Evolutionary conservation across 768 basidiomycete genomes (phyloP), one percentile per base, ranked within the genome.

Genomic region (Tricholoma flavovirens): DNA sequence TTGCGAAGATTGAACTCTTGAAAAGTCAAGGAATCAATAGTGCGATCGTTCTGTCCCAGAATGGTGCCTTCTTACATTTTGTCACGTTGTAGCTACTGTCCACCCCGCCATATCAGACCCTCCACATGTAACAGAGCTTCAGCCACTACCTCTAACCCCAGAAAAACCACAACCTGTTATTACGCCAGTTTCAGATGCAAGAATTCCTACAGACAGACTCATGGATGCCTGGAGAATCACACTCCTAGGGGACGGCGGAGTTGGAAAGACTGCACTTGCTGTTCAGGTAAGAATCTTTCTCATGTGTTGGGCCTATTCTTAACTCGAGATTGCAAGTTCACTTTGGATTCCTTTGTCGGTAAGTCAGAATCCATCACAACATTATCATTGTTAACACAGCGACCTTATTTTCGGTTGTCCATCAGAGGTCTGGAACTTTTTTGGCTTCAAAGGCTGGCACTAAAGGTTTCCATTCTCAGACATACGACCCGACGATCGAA

Each of bases 211-310:
- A 26, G 17, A 14, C 33, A 38, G 1, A 29, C 3, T 4, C 7
- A 4, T 26, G 10, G 49, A 56, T 19, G 10, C 15, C 19, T 50
- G 49, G 55, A 29, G 8, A 40, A 56, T 56, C 30, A 38, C 55
- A 4, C 46, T 56, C 17, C 32, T 56, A 4, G 55, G 55, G n/a
- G 63, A 59, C 11, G 61, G 61, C 2, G 63, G 65, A 5, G 58
- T 66, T 4, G 63, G 65, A 5, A 66, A 66, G 32, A 62, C 58
- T 0, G 62, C 60, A 14, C 63, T 56, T 17, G 55, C 49, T n/a
- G 10, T 40, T 11, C 32, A 42, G 38, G 55, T 56, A 56, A 30
- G 49, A 14, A 1, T 10, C 11, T 9, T 24, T 29, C 11, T 22
- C 22, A 12, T 2, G 9, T 30, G 35, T 11, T n/a, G n/a, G 33